Evolutionary conservation across 306 rosid genomes (phyloP).

Genomic region (Astragalus membranaceus): DNA sequence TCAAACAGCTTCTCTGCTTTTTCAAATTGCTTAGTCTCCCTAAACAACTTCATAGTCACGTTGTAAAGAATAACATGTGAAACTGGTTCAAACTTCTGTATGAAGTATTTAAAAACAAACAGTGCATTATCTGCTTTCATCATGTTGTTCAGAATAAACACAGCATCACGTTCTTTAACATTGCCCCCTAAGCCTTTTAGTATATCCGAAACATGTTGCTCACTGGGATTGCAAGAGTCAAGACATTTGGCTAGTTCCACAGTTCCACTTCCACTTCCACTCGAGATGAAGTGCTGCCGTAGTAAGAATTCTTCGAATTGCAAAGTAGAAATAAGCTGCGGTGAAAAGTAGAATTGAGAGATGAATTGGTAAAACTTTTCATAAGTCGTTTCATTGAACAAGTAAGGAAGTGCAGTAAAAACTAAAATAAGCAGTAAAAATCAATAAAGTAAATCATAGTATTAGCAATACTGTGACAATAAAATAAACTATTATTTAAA

Average conservation of each 20-base stretch:
- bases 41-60: slow-evolving; percentile 59
- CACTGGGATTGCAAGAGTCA: slow-evolving; percentile 39
- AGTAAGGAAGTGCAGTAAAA: too few species aligned
- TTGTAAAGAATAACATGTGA: slow-evolving; percentile 55
- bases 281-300: slow-evolving; percentile 34
- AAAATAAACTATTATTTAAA: too few species aligned
- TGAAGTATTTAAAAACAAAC: slow-evolving; percentile 47
- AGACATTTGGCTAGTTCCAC: slow-evolving; percentile 50
- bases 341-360: too few species aligned
- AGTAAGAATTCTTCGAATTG: slow-evolving; percentile 26
- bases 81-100: slow-evolving; percentile 22
- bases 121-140: slow-evolving; percentile 46
- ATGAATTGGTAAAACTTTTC: too few species aligned
- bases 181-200: slow-evolving; percentile 38
- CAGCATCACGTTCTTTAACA: slow-evolving; percentile 46
- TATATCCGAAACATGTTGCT: slow-evolving; percentile 33
- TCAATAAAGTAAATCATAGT: too few species aligned
- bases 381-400: too few species aligned
- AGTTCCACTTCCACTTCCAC: too few species aligned
- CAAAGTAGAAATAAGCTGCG: too few species aligned
- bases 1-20: slow-evolving; percentile 79
- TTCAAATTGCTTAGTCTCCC: slow-evolving; percentile 44
- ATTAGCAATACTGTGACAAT: too few species aligned
- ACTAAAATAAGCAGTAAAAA: too few species aligned
- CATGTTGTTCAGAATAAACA: slow-evolving; percentile 49